Evolutionary conservation across 441 rosid species (phyloP), one percentile per base, ranked within the genome.

Genomic region (Pelargonium cotyledonis): DNA sequence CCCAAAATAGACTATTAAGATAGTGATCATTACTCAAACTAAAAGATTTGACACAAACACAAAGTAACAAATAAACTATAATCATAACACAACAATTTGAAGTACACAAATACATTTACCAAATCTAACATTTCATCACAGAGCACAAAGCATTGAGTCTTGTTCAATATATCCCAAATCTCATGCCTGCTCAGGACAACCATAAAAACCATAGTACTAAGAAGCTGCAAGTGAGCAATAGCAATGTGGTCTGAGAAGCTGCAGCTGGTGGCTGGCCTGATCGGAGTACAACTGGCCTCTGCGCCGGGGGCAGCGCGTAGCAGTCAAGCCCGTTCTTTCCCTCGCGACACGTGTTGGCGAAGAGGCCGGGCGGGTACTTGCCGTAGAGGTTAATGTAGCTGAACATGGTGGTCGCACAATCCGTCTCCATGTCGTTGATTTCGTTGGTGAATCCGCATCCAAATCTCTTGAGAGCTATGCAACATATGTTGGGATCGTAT

Each of bases 371-470:
- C 11, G 89, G 89, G 72, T 82, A 87, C 44, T 76, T 85, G 14
- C 92, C 89, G 1, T 78, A 80, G 58, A 87, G 70, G 72, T 87
- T 87, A 63, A 87, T 85, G 87, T 87, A 87, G 41, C 89, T 87
- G 77, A 87, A 87, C 92, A 88, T 85, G 43, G 87, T 84, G 2
- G 79, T 1, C 6, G 92, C 87, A 72, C 92, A 88, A 63, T 85
- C 86, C 10, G 55, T 73, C 18, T 60, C 70, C 14, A 67, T 67
- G 65, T 84, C 87, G 49, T 85, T 85, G 41, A 88, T 26, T 57
- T 61, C 68, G 10, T 80, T 86, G 0, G 61, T 18, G 31, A 78
- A 77, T 44, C 86, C 87, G 71, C 92, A 88, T 3, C 82, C 82
- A 11, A 88, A 84, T 49, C 77, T 80, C 70, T 83, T 84, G 65